Percentiles rank a stretch among this genome's conserved stretches.
These are phyloP conservation scores for Mycena vitilis DNA, from an alignment of 768 basidiomycete species.

Conservation along the genomic window DNA sequence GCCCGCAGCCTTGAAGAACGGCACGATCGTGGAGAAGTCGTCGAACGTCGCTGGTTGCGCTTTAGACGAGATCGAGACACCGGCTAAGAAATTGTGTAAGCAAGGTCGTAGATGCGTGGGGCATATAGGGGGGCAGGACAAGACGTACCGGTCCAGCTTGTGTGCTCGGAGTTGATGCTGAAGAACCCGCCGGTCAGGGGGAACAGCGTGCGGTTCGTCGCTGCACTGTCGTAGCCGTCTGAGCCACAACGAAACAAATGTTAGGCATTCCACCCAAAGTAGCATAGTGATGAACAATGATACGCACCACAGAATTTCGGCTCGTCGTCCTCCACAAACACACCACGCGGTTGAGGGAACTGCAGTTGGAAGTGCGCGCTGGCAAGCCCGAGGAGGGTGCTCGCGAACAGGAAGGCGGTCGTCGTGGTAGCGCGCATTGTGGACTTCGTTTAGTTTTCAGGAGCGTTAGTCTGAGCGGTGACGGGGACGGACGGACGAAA, in stretches of 20 bases:
- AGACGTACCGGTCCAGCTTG: slow-evolving; percentile 61
- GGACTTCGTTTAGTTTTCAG: background rate
- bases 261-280: background rate
- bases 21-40: slow-evolving; percentile 67
- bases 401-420: slow-evolving; percentile 49
- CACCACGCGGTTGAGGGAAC: slow-evolving; percentile 79
- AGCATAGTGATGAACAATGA: background rate
- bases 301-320: slow-evolving; percentile 74
- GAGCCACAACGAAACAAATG: slow-evolving; percentile 1
- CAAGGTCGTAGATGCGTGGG: background rate
- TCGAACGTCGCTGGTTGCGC: slow-evolving; percentile 18
- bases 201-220: slow-evolving; percentile 72
- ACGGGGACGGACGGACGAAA: no score
- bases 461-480: background rate
- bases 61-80: slow-evolving; percentile 13
- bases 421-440: slow-evolving; percentile 31
- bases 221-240: slow-evolving; percentile 73
- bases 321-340: slow-evolving; percentile 70
- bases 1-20: slow-evolving; percentile 62
- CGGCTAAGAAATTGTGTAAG: background rate
- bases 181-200: slow-evolving; percentile 74
- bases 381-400: slow-evolving; percentile 52
- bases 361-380: slow-evolving; percentile 85
- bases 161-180: slow-evolving; percentile 25
- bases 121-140: background rate